Conservation (phyloP, 2,329 filamentous ascomycete genomes). For the Pseudogymnoascus sp. region DNA sequence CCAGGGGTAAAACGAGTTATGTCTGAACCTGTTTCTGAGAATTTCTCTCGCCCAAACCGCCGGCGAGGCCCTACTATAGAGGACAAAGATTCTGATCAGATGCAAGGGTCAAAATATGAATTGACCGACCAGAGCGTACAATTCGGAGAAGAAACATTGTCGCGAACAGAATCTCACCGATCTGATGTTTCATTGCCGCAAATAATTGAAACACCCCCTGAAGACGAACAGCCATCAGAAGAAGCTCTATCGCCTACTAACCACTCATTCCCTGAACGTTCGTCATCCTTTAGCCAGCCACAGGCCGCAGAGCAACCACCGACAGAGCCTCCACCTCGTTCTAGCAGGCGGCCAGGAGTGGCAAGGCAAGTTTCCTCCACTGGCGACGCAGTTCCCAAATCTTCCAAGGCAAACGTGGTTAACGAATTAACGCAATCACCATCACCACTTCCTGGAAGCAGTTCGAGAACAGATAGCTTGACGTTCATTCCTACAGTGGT, state of each 20-base stretch:
- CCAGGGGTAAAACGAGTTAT: conserved; percentile 42
- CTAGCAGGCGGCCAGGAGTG: conserved; percentile 33
- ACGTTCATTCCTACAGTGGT: conserved; percentile 70
- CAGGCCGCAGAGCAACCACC: conserved; percentile 23
- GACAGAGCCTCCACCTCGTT: conserved; percentile 40
- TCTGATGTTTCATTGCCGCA: conserved; percentile 36
- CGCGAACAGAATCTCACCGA: conserved; percentile 2
- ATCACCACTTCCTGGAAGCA: conserved; percentile 61
- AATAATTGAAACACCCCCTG: conserved; percentile 56
- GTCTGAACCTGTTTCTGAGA: conserved; percentile 58
- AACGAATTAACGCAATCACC: conserved; percentile 58
- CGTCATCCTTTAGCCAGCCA: conserved; percentile 41
- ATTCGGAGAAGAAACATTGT: background rate
- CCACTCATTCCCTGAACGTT: conserved; percentile 42
- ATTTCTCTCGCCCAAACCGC: conserved; percentile 50
- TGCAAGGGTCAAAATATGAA: background rate
- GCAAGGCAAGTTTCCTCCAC: conserved; percentile 25
- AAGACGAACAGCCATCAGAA: conserved; percentile 31
- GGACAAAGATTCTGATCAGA: background rate
- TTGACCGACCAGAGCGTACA: background rate
- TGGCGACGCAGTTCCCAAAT: conserved; percentile 19
- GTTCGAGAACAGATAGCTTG: conserved; percentile 64
- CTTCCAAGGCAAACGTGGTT: conserved; percentile 16
- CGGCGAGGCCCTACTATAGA: conserved; percentile 13
- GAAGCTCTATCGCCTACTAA: conserved; percentile 18